Base-by-base conservation (phyloP, 2,329 filamentous ascomycete genomes). In the Penicillium sp. region DNA sequence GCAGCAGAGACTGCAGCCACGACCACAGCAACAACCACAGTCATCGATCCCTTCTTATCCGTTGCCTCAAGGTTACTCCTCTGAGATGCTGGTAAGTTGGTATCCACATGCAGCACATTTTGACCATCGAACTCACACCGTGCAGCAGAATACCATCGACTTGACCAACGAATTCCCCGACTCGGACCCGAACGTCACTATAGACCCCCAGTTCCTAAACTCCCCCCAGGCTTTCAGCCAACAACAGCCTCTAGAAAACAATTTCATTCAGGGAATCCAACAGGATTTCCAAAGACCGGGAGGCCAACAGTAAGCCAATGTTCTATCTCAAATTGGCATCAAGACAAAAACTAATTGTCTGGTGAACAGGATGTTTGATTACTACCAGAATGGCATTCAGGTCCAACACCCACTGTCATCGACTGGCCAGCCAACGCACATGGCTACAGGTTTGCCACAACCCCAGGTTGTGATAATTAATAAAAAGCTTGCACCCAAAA, bases 151-250 rank as follows among this genome's bases (percentile, higher is more conserved):
- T 36, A 61, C 64, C 10, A 65, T 73, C 22, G 63, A 68, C 47
- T 69, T 73, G 38, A 54, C 65, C 4, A 66, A 66, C 46, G 66
- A 70, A 24, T 76, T 69, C 48, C 24, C 64, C 11, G 60, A 65
- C 11, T 53, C 57, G 22, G 55, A 62, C 16, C 54, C 58, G 3
- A 58, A 53, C 43, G 56, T 68, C 14, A 75, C 73, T 4, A 76
- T 77, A 44, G 70, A 77, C 46, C 74, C 74, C 0, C 72, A 73
- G 31, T 76, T 71, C 38, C 65, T 76, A 5, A 70, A 68, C 24
- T 54, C 68, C 8, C 36, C 65, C 32, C 63, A 71, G 47, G 47
- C 60, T 14, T 46, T 61, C 14, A 65, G 52, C 21, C 68, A 63
- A 16, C 51, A 61, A 38, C 65, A 64, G 22, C 27, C 60, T n/a